Conservation (phyloP, 768 basidiomycete species). For the Trametes cinnabarina region DNA sequence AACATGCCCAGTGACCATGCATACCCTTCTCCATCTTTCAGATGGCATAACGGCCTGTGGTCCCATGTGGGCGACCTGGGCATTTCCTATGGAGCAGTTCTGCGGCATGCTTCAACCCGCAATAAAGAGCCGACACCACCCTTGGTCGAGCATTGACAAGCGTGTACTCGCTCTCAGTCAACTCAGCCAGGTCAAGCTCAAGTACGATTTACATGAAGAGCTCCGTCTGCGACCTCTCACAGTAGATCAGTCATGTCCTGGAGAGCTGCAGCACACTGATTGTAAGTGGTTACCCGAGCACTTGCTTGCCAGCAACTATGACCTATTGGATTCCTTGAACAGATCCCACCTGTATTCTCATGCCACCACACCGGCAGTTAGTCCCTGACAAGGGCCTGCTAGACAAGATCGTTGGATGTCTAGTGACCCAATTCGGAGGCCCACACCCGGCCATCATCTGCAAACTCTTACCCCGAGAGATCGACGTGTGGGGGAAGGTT, state of each 20-base stretch:
- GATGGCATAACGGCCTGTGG: constrained; percentile 26
- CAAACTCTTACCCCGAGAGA: neutral
- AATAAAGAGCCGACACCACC: constrained; percentile 22
- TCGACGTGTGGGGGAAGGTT: constrained; percentile 31
- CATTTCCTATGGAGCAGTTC: constrained; percentile 32
- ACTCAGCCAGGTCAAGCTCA: constrained; percentile 15
- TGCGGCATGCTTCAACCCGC: constrained; percentile 24
- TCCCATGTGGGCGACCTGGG: constrained; percentile 29
- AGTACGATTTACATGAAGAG: constrained; percentile 4
- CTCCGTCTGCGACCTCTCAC: neutral
- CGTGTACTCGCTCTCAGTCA: constrained; percentile 12
- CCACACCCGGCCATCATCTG: neutral
- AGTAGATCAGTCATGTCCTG: neutral
- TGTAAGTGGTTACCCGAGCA: neutral
- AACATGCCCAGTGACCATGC: constrained; percentile 33
- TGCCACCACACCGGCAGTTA: neutral
- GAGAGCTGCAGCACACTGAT: neutral
- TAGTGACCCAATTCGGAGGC: neutral
- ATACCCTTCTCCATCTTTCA: constrained; percentile 32
- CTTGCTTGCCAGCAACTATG: neutral
- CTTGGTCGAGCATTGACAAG: constrained; percentile 19
- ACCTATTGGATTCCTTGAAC: neutral
- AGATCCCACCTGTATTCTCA: neutral
- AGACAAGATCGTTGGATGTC: neutral
- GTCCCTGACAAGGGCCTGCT: neutral